A percentile compares a stretch with the other conserved stretches of the same genome.
These are phyloP conservation scores for Diaporthe ilicicola DNA, from an alignment of 2,329 filamentous ascomycete genomes.

Conservation along the genomic window DNA sequence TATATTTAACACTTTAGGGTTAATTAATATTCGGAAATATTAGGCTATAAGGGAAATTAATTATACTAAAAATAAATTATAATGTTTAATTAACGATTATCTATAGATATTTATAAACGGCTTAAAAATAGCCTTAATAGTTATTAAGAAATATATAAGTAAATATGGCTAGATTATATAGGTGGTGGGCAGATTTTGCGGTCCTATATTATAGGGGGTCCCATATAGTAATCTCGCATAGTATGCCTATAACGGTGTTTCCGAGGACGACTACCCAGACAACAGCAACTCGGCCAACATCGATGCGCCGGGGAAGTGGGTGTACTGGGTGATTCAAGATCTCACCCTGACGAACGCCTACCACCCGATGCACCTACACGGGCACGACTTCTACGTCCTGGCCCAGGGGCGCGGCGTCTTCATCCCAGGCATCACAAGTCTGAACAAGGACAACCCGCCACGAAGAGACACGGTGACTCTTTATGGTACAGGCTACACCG, in stretches of 20 bases:
- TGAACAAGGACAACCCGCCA: conserved; percentile 44
- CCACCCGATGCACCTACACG: conserved; percentile 60
- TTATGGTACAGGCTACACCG: conserved; percentile 41
- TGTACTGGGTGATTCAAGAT: conserved; percentile 21
- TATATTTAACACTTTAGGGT: too few relatives aligned
- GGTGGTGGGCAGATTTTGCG: too few relatives aligned
- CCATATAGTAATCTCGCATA: too few relatives aligned
- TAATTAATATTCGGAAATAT: too few relatives aligned
- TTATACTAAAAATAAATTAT: too few relatives aligned
- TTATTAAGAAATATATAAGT: too few relatives aligned
- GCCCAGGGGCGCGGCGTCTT: conserved; percentile 39
- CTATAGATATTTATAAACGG: too few relatives aligned
- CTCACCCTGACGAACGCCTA: conserved; percentile 33
- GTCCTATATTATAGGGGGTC: too few relatives aligned
- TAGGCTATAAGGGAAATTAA: too few relatives aligned
- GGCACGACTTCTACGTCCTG: conserved; percentile 58
- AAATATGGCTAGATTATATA: too few relatives aligned
- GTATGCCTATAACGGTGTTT: conserved; percentile 3
- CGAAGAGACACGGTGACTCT: conserved; percentile 48
- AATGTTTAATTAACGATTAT: too few relatives aligned
- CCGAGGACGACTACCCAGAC: not conserved
- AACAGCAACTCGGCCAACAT: conserved; percentile 11
- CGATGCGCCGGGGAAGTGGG: conserved; percentile 11
- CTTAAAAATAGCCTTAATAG: too few relatives aligned
- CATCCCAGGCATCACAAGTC: conserved; percentile 29